Percentiles rank a stretch among this genome's conserved stretches.
Conservation (phyloP, 2,329 filamentous ascomycete genomes). For the Pseudogymnoascus sp. region DNA sequence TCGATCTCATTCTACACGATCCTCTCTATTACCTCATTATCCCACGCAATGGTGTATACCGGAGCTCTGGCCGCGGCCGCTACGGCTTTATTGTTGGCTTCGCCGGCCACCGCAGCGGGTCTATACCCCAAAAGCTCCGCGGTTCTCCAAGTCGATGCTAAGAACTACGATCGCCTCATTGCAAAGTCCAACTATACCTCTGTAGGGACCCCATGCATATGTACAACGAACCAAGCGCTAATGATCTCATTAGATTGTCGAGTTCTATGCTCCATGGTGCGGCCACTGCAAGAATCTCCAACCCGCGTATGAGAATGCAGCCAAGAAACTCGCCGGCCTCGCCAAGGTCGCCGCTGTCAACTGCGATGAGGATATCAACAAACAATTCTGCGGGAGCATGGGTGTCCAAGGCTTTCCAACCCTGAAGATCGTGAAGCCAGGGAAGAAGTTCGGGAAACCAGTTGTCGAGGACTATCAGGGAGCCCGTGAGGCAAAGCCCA, state of each 20-base stretch:
- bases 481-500: constrained; percentile 70
- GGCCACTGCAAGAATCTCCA: constrained; percentile 95
- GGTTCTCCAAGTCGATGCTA: constrained; percentile 72
- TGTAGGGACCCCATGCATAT: constrained; percentile 43
- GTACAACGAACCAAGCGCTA: constrained; percentile 18
- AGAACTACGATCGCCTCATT: constrained; percentile 74
- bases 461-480: constrained; percentile 88
- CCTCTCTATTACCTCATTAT: neutral
- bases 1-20: neutral
- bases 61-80: constrained; percentile 45
- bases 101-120: constrained; percentile 57
- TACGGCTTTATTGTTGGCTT: constrained; percentile 54
- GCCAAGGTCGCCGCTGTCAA: constrained; percentile 92
- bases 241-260: constrained; percentile 43
- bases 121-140: constrained; percentile 82
- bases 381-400: constrained; percentile 73
- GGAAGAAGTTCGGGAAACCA: constrained; percentile 71
- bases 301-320: constrained; percentile 89
- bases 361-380: constrained; percentile 91
- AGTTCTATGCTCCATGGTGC: constrained; percentile 97
- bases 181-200: constrained; percentile 85
- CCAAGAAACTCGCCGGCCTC: constrained; percentile 78
- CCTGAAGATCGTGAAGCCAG: constrained; percentile 82
- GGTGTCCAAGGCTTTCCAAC: constrained; percentile 93
- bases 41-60: constrained; percentile 43